phyloP scores from a whole-genome alignment of 2,329 filamentous ascomycete genomes.

The Pseudogymnoascus sp. region DNA sequence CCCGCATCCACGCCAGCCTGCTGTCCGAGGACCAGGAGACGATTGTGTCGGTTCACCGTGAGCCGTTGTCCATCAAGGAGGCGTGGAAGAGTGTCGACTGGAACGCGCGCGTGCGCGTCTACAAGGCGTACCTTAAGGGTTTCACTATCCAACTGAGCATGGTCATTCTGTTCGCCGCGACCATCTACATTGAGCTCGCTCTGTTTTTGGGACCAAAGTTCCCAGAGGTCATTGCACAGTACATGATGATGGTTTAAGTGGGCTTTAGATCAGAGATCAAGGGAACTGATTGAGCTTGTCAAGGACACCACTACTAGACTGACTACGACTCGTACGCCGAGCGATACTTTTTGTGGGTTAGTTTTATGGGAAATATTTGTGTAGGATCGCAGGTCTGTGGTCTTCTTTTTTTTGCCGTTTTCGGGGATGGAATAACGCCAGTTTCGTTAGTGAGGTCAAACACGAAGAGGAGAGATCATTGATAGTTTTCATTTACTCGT shows the following conservation, averaged over 20 bases:
- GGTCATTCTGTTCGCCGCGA: slow-evolving; percentile 36
- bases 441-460: neutral
- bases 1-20: slow-evolving; percentile 80
- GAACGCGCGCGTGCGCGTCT: slow-evolving; percentile 61
- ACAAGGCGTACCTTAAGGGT: slow-evolving; percentile 69
- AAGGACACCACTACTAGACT: neutral
- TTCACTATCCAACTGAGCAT: slow-evolving; percentile 44
- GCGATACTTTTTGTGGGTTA: neutral
- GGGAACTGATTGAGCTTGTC: neutral
- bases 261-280: neutral
- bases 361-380: neutral
- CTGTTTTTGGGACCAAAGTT: slow-evolving; percentile 33
- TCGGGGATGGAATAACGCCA: neutral
- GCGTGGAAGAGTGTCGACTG: slow-evolving; percentile 74
- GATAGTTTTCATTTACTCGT: neutral
- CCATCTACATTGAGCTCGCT: slow-evolving; percentile 45
- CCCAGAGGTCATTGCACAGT: slow-evolving; percentile 1
- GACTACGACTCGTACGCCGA: slow-evolving; percentile 2
- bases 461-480: neutral
- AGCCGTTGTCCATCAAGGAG: slow-evolving; percentile 61
- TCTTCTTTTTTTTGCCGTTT: neutral
- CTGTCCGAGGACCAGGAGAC: slow-evolving; percentile 73
- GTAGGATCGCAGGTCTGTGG: neutral
- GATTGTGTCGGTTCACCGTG: slow-evolving; percentile 84
- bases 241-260: slow-evolving; percentile 3